A percentile compares a stretch with the other conserved stretches of the same genome.
These are phyloP conservation scores for Cystobasidiopsis lactophilus DNA, from an alignment of 768 basidiomycete genomes.

Conservation along the genomic window DNA sequence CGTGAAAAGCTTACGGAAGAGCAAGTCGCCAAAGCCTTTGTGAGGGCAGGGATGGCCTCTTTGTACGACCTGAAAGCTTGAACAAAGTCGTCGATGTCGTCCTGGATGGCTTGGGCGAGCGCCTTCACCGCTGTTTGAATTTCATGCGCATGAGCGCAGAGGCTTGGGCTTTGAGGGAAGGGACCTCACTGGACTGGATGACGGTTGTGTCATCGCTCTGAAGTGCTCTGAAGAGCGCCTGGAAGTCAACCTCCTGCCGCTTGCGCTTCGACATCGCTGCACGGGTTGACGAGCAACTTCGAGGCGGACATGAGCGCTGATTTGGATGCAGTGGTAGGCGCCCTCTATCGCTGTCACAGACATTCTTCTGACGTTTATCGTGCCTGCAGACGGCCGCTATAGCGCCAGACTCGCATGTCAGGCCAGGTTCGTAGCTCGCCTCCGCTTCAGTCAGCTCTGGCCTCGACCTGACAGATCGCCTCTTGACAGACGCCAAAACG, in stretches of 20 bases:
- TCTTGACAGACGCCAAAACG: constrained; percentile 41
- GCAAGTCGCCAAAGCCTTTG: not conserved
- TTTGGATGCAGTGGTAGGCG: not conserved
- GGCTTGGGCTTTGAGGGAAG: no score
- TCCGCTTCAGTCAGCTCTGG: no score
- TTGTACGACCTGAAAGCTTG: not conserved
- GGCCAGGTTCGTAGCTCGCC: no score
- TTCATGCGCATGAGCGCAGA: no score
- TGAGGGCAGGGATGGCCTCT: not conserved
- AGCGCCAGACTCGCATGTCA: not conserved
- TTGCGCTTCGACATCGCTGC: no score
- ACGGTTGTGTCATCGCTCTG: no score
- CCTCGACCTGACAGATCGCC: no score
- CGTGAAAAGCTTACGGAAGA: not conserved
- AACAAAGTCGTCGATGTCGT: not conserved
- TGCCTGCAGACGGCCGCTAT: not conserved
- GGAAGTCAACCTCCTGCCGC: no score
- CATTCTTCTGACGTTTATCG: not conserved
- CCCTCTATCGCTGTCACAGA: not conserved
- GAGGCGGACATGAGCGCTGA: not conserved
- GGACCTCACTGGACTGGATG: no score
- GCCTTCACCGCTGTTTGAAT: no score
- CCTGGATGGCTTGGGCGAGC: not conserved
- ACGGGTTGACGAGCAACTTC: no score
- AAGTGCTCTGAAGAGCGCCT: no score